phyloP scores from a whole-genome alignment of 2,329 filamentous ascomycete species.

The Lithohypha guttulata region DNA sequence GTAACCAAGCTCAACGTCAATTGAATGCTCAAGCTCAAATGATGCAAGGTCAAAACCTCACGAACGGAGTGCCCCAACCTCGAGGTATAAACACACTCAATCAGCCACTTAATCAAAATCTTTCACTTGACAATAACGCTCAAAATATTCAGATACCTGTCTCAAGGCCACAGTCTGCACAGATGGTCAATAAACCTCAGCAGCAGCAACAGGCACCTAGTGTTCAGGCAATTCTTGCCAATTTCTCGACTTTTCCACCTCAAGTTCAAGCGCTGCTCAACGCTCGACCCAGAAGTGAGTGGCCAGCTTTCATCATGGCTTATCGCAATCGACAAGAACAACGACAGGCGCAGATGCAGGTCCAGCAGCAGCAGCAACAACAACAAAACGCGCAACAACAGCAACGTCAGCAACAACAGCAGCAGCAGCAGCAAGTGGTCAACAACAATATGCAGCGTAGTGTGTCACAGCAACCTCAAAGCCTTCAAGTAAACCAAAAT shows the following conservation, averaged over 20 bases:
- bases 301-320: conserved; percentile 13
- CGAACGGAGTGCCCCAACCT: conserved; percentile 35
- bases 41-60: conserved; percentile 29
- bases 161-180: conserved; percentile 19
- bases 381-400: background rate
- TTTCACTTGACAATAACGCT: conserved; percentile 15
- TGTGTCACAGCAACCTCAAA: conserved; percentile 20
- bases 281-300: conserved; percentile 17
- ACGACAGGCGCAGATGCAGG: conserved; percentile 15
- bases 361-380: background rate
- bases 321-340: conserved; percentile 1
- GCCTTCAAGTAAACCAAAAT: conserved; percentile 9
- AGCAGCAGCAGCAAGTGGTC: background rate
- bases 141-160: conserved; percentile 12
- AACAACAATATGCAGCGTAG: conserved; percentile 17
- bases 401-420: conserved; percentile 17
- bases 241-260: conserved; percentile 16
- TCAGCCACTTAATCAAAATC: conserved; percentile 29
- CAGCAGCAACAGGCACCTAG: conserved; percentile 13
- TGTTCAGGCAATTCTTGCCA: conserved; percentile 17
- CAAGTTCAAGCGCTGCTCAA: conserved; percentile 17
- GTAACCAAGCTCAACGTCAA: background rate
- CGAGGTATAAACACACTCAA: conserved; percentile 34
- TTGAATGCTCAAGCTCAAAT: conserved; percentile 14
- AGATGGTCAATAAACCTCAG: conserved; percentile 13